A percentile compares a stretch with the other conserved stretches of the same genome.
Conservation (phyloP, 768 basidiomycete genomes). For the Suillus subaureus region DNA sequence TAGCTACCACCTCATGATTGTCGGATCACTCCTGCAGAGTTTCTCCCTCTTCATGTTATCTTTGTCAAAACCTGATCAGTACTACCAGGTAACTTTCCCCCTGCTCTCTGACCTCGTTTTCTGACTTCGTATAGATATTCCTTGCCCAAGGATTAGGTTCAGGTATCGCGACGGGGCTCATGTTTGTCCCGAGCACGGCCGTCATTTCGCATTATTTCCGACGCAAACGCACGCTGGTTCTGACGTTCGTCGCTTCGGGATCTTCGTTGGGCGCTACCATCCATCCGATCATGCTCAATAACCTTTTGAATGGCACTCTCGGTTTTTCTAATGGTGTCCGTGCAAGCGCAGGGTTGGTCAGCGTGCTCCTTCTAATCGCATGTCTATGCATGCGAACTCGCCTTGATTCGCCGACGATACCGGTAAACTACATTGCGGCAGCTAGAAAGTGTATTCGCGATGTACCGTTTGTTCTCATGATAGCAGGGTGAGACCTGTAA, state of each 20-base stretch:
- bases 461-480: slow-evolving; percentile 21
- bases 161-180: slow-evolving; percentile 48
- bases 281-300: slow-evolving; percentile 36
- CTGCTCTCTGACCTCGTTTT: background rate
- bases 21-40: slow-evolving; percentile 19
- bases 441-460: slow-evolving; percentile 20
- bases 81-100: slow-evolving; percentile 41
- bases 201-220: slow-evolving; percentile 50
- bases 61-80: slow-evolving; percentile 40
- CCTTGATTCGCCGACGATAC: slow-evolving; percentile 33
- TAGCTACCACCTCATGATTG: slow-evolving; percentile 14
- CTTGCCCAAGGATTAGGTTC: slow-evolving; percentile 50
- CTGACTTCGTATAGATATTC: slow-evolving; percentile 39
- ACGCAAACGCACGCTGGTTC: slow-evolving; percentile 41
- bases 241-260: slow-evolving; percentile 45
- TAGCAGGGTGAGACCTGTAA: slow-evolving; percentile 19
- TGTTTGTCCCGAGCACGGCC: slow-evolving; percentile 47
- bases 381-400: slow-evolving; percentile 40
- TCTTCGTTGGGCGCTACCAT: slow-evolving; percentile 31
- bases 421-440: slow-evolving; percentile 19
- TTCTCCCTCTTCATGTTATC: slow-evolving; percentile 44
- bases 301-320: slow-evolving; percentile 17
- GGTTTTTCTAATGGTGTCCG: slow-evolving; percentile 52
- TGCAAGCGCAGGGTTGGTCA: slow-evolving; percentile 46
- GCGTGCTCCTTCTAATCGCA: slow-evolving; percentile 37